Base-by-base conservation (phyloP, 1,139 yeast genomes). In the Blastobotrys capitulatus region DNA sequence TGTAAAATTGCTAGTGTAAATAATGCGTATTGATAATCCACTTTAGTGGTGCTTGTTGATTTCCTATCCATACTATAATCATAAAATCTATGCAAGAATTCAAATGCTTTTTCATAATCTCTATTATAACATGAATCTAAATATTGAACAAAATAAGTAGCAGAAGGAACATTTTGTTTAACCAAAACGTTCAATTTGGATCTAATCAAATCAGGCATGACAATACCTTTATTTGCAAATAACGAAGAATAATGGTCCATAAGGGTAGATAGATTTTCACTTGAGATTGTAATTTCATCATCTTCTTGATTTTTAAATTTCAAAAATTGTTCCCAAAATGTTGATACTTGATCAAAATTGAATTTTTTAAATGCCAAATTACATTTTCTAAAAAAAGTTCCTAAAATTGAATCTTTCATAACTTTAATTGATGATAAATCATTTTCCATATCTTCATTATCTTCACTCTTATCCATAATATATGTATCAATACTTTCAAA, bases 41-140 rank as follows among this genome's bases (percentile, higher is more conserved):
- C 76, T 54, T 78, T 78, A 9, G 26, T 37, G 9, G 10, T 29
- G 2, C 9, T 29, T 29, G 32, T 6, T 38, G 83, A 82, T 53
- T 78, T 75, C 54, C 76, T 78, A 15, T 92, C 81, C 67, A 86
- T 83, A 81, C 86, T 83, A 60, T 88, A 87, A 66, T 89, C 97
- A 63, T 86, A 88, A 62, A 86, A 88, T 54, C 87, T 79, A 64
- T 87, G 96, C 25, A 89, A 68, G 2, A 82, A 74, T 55, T 82
- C 79, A 53, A 86, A 77, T 0, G 96, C 86, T 1, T 79, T 82
- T 59, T 84, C 87, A 59, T 86, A 87, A 56, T 86, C 85, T 16
- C 81, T 77, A 1, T 71, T 73, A 42, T 77, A 73, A 57, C 88
- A 73, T 44, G 78, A 76, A 54, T 84, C 83, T 36, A 87, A 70